Conservation (phyloP, 2,329 filamentous ascomycete species). For the Magnaporthiopsis rhizophila region DNA sequence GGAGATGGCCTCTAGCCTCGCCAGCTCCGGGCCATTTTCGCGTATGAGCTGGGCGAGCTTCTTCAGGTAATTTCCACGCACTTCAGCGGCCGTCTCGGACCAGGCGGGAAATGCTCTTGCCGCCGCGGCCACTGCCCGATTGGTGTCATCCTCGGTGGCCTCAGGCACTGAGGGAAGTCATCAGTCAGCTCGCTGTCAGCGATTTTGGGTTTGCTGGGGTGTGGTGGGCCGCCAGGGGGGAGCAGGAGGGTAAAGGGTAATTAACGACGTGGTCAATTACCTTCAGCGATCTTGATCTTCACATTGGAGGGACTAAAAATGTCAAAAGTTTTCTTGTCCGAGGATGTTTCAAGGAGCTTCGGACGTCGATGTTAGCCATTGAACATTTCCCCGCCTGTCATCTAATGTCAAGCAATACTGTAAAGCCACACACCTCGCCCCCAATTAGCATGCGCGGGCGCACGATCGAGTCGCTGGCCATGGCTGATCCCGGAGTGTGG, state of each 20-base stretch:
- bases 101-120: constrained; percentile 35
- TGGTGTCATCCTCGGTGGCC: constrained; percentile 33
- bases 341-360: constrained; percentile 37
- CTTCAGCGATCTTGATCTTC: constrained; percentile 26
- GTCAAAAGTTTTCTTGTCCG: constrained; percentile 34
- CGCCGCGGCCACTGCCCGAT: constrained; percentile 34
- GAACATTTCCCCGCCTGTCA: too few species aligned
- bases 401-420: too few species aligned
- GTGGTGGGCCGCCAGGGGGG: too few species aligned
- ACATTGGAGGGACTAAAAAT: constrained; percentile 34
- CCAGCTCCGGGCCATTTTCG: constrained; percentile 32
- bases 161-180: constrained; percentile 27
- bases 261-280: constrained; percentile 8
- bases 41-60: constrained; percentile 36
- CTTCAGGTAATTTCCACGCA: constrained; percentile 31
- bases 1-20: constrained; percentile 33
- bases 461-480: not conserved
- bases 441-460: constrained; percentile 39
- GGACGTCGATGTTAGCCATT: too few species aligned
- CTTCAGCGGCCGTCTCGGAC: constrained; percentile 27
- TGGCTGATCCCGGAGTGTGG: not conserved
- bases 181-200: not conserved
- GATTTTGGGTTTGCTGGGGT: not conserved
- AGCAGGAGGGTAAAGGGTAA: too few species aligned
- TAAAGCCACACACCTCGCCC: constrained; percentile 28